Evolutionary conservation across 1,284 basidiomycete genomes (phyloP).

Genomic region (Earliella scabrosa): DNA sequence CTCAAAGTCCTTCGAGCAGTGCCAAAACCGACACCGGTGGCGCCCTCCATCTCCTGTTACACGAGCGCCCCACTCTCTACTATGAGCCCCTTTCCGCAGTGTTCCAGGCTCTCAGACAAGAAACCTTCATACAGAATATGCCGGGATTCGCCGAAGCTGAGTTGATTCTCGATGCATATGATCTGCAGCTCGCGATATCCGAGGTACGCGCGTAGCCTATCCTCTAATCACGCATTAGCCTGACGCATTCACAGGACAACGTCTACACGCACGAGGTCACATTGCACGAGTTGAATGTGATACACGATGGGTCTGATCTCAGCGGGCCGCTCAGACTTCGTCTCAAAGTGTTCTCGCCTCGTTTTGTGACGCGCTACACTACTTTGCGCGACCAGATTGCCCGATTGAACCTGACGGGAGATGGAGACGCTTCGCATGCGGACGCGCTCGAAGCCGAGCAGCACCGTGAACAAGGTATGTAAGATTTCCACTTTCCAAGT

Average conservation of each 20-base stretch:
- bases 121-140: constrained; percentile 51
- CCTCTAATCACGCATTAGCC: background rate
- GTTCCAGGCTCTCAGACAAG: constrained; percentile 69
- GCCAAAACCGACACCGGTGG: constrained; percentile 1
- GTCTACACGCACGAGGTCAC: constrained; percentile 71
- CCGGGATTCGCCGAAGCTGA: constrained; percentile 59
- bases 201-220: constrained; percentile 51
- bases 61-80: constrained; percentile 67
- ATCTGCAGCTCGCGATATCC: constrained; percentile 62
- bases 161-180: constrained; percentile 68
- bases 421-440: constrained; percentile 24
- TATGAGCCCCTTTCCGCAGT: constrained; percentile 71
- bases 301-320: constrained; percentile 70
- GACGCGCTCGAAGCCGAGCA: background rate
- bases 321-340: constrained; percentile 67
- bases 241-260: constrained; percentile 59
- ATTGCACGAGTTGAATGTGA: constrained; percentile 70
- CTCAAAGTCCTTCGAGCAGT: constrained; percentile 33
- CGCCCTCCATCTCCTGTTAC: constrained; percentile 48
- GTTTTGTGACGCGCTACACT: constrained; percentile 73
- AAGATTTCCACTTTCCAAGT: background rate
- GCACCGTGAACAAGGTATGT: constrained; percentile 4
- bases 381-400: constrained; percentile 61
- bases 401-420: constrained; percentile 43
- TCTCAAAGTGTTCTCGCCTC: constrained; percentile 52